Conservation (phyloP, 2,329 filamentous ascomycete genomes). For the Tolypocladium inflatum region DNA sequence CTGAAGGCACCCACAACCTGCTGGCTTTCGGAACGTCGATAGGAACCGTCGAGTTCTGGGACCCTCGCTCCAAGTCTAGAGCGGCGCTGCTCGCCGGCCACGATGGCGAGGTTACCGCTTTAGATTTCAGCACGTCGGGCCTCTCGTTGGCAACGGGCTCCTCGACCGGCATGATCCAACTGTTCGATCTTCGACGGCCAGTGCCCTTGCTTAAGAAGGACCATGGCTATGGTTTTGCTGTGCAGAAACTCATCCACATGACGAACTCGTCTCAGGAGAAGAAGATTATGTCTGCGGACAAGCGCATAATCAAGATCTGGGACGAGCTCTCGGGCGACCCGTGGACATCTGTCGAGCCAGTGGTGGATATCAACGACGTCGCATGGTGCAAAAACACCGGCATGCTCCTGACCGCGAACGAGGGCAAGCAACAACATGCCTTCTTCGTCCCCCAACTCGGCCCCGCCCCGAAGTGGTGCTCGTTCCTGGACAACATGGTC, state of each 20-base stretch:
- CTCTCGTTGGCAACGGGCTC: constrained; percentile 79
- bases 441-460: constrained; percentile 94
- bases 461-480: constrained; percentile 89
- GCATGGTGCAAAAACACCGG: constrained; percentile 87
- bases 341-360: constrained; percentile 92
- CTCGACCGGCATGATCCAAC: constrained; percentile 77
- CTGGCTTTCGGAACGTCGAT: constrained; percentile 88
- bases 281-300: constrained; percentile 87
- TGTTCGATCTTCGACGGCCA: constrained; percentile 87
- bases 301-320: constrained; percentile 96
- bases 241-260: constrained; percentile 71
- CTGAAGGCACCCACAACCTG: constrained; percentile 81
- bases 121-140: constrained; percentile 78
- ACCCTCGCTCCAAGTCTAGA: constrained; percentile 72
- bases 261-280: constrained; percentile 67
- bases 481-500: constrained; percentile 93
- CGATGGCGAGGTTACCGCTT: constrained; percentile 69
- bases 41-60: constrained; percentile 97
- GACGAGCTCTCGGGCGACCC: constrained; percentile 72
- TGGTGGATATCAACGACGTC: constrained; percentile 90
- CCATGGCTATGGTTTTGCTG: constrained; percentile 88
- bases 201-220: constrained; percentile 82
- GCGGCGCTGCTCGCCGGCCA: constrained; percentile 66
- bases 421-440: constrained; percentile 87
- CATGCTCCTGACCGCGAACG: constrained; percentile 94